A percentile compares a stretch with the other conserved stretches of the same genome.
phyloP scores from a whole-genome alignment of 192 early-diverging fungal genomes.

The Phlyctochytrium planicorne region DNA sequence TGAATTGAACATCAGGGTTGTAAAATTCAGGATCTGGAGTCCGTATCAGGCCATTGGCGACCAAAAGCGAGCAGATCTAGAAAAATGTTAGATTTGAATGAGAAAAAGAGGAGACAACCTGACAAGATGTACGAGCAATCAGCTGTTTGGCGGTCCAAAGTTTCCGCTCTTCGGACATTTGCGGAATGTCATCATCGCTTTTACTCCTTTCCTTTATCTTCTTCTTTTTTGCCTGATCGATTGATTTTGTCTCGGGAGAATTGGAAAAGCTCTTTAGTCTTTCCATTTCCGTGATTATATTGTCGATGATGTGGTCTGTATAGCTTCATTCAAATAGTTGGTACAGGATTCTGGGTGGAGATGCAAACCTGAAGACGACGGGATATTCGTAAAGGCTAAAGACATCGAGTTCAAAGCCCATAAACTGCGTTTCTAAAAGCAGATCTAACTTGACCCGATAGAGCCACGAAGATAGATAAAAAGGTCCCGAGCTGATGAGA shows the following conservation, averaged over 20 bases:
- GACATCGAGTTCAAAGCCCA: conserved; percentile 29
- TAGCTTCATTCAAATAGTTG: conserved; percentile 5
- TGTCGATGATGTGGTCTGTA: too few relatives aligned
- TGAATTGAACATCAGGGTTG: conserved; percentile 13
- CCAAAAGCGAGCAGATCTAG: neutral
- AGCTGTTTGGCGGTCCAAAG: conserved; percentile 12
- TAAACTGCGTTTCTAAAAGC: conserved; percentile 13
- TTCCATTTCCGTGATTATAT: conserved; percentile 12
- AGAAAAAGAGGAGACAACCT: neutral
- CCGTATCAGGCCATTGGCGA: conserved; percentile 5
- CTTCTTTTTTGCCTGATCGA: neutral
- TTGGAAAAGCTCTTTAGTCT: conserved; percentile 14
- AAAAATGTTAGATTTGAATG: neutral
- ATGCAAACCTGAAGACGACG: conserved; percentile 20
- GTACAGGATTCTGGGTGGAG: neutral
- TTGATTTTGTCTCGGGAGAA: conserved; percentile 1
- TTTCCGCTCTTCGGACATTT: neutral
- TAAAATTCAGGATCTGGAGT: conserved; percentile 11
- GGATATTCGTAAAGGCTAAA: conserved; percentile 28
- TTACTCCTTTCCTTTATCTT: neutral
- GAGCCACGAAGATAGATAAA: conserved; percentile 24
- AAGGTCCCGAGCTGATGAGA: conserved; percentile 4
- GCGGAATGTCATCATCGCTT: neutral
- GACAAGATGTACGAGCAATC: conserved; percentile 12
- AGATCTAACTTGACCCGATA: conserved; percentile 21